Percentiles rank a stretch among this genome's conserved stretches.
Evolutionary conservation across 768 basidiomycete genomes (phyloP).

Genomic region (Galerina sulciceps): DNA sequence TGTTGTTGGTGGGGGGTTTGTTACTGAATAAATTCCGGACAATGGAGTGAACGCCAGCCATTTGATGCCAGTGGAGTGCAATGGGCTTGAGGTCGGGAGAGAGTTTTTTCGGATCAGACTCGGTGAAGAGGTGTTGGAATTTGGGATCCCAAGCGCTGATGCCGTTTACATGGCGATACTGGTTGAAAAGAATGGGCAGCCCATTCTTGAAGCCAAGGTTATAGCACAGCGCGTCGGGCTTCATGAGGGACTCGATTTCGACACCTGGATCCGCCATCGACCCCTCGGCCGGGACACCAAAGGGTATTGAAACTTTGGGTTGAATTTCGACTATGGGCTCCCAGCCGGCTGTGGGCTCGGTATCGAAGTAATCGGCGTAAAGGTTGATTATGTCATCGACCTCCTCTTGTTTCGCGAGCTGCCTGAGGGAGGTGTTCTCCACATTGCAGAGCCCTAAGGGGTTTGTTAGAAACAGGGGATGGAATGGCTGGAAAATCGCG

Average conservation of each 20-base stretch:
- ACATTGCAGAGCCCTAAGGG: conserved; percentile 1
- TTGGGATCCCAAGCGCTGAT: conserved; percentile 21
- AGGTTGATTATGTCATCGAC: conserved; percentile 14
- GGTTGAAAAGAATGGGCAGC: conserved; percentile 22
- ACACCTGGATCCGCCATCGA: conserved; percentile 19
- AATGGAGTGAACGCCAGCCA: conserved; percentile 22
- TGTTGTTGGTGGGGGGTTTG: background rate
- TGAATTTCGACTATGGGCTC: background rate
- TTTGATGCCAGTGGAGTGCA: conserved; percentile 25
- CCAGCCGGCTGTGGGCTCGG: background rate
- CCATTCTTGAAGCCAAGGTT: conserved; percentile 19
- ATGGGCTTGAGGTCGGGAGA: background rate
- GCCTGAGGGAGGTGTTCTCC: conserved; percentile 1
- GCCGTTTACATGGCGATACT: conserved; percentile 12
- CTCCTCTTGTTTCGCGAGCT: conserved; percentile 19
- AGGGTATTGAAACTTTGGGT: background rate
- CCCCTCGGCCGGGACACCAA: background rate
- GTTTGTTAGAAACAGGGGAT: background rate
- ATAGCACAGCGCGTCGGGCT: background rate
- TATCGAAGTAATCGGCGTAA: conserved; percentile 17
- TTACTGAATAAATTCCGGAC: conserved; percentile 13
- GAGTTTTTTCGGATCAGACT: background rate
- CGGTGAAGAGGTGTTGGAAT: conserved; percentile 18
- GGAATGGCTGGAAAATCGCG: background rate
- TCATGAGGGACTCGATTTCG: conserved; percentile 17